Evolutionary conservation across 179 eudicot species (phyloP).

Genomic region (Patellifolia procumbens): DNA sequence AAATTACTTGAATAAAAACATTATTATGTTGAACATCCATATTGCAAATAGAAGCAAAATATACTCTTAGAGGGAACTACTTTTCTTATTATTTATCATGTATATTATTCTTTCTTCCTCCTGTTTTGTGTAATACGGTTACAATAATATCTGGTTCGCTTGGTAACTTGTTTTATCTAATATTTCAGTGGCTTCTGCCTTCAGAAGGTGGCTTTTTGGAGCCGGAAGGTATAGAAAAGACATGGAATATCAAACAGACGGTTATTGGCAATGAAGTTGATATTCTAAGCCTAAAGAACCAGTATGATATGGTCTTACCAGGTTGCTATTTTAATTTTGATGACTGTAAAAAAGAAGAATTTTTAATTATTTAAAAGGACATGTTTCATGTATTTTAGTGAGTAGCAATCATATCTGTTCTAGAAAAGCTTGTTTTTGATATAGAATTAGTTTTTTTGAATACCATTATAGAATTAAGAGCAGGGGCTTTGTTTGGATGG

Average conservation of each 20-base stretch:
- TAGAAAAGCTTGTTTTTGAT: too few species aligned
- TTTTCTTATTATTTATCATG: too few species aligned
- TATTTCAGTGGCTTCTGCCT: slow-evolving; percentile 84
- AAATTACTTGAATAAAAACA: background rate
- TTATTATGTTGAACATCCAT: background rate
- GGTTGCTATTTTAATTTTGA: too few species aligned
- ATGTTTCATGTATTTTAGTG: too few species aligned
- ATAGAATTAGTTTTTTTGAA: too few species aligned
- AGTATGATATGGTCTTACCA: too few species aligned
- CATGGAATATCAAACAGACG: slow-evolving; percentile 76
- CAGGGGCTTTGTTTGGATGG: background rate
- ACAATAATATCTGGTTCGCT: background rate
- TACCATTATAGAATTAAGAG: too few species aligned
- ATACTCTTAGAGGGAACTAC: background rate
- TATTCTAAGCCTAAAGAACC: too few species aligned
- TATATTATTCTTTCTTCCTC: background rate
- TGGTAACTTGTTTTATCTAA: slow-evolving; percentile 17
- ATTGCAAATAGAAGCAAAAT: background rate
- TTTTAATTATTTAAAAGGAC: too few species aligned
- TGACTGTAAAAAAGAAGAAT: too few species aligned
- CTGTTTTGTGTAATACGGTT: background rate
- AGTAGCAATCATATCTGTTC: too few species aligned
- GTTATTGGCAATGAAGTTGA: slow-evolving; percentile 9
- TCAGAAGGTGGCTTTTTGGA: slow-evolving; percentile 74
- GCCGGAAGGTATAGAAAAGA: slow-evolving; percentile 85